Evolutionary conservation across 352 stramenopile genomes (phyloP), one percentile per base, ranked within the genome.

Genomic region (Pythium chondricola): DNA sequence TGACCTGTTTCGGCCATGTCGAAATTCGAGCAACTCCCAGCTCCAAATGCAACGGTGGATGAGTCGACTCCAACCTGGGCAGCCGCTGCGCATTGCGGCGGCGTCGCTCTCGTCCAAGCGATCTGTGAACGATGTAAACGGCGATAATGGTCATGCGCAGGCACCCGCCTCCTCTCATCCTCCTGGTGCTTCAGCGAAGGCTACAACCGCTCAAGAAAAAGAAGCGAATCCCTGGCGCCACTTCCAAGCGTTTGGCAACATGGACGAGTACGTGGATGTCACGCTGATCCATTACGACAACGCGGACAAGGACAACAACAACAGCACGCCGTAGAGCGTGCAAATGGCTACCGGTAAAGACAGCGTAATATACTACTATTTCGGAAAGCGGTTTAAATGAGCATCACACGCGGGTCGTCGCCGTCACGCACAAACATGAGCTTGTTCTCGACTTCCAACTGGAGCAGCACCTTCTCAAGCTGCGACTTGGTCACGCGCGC

Each of bases 391-490:
- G 13, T 33, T 79, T 86, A 94, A 61, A 94, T 79, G 68, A 94
- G 73, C 78, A 94, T 89, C 33, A 94, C 66, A 62, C 83, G 72
- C 21, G 81, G 81, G 38, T 87, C 79, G 36, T 79, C 80, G 50
- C 72, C 75, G 60, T 91, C 83, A 54, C 71, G 78, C 44, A 94
- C 74, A 62, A 88, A 95, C 83, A 95, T 95, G 67, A 95, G 61
- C 65, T 91, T 91, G 72, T 95, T 95, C 65, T 92, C 65, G 53
- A 88, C 69, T 46, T 95, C 83, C 42, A 93, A 67, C 48, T 79
- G 69, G 44, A 80, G 52, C 47, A 93, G 58, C 41, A 91, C 71
- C 42, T 71, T 65, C 48, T 88, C 74, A 47, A 94, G 61, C 51
- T 88, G 73, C n/a, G 45, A 51, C 30, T 60, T 64, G 18, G 65